These are phyloP conservation scores for Sporothrix brasiliensis DNA, from an alignment of 2,329 filamentous ascomycete genomes.

Conservation along the genomic window DNA sequence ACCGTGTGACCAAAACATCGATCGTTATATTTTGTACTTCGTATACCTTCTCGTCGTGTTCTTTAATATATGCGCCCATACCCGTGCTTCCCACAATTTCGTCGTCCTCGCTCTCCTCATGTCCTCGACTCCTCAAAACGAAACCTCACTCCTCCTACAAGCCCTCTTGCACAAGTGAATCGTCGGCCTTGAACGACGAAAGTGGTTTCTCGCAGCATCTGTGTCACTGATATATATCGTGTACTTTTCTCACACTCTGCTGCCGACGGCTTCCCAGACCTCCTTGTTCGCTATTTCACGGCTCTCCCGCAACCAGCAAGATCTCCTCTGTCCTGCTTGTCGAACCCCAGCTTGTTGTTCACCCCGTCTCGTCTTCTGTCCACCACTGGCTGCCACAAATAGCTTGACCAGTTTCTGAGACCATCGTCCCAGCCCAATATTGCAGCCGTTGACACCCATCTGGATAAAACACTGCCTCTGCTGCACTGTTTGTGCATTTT, in stretches of 20 bases:
- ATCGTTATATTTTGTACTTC: background rate
- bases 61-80: conserved; percentile 24
- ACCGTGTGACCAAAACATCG: conserved; percentile 18
- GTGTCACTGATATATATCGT: background rate
- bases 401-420: background rate
- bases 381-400: conserved; percentile 12
- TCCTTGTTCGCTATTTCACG: background rate
- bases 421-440: conserved; percentile 15
- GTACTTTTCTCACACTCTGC: background rate
- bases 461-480: conserved; percentile 11
- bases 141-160: conserved; percentile 6
- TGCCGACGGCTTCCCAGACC: background rate
- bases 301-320: background rate
- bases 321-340: conserved; percentile 11
- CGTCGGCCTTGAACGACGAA: conserved; percentile 4
- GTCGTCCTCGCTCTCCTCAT: background rate
- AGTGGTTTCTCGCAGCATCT: conserved; percentile 9
- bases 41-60: conserved; percentile 24
- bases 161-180: conserved; percentile 15
- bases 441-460: background rate
- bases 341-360: conserved; percentile 2
- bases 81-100: conserved; percentile 21
- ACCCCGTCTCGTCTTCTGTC: background rate
- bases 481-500: conserved; percentile 17
- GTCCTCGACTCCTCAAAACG: conserved; percentile 4